Conservation (phyloP, 2,329 filamentous ascomycete genomes). For the Anthostomella pinea region DNA sequence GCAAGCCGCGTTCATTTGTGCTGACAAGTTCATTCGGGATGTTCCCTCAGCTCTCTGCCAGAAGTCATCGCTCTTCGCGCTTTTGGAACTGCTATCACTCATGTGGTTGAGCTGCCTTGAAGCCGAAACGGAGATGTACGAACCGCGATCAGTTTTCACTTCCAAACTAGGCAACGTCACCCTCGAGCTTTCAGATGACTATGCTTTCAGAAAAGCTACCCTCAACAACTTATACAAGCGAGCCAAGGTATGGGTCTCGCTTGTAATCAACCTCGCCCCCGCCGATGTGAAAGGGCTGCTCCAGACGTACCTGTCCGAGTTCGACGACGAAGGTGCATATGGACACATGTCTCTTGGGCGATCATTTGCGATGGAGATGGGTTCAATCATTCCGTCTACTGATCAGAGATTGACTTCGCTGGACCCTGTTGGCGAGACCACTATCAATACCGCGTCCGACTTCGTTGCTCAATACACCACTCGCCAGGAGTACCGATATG, state of each 20-base stretch:
- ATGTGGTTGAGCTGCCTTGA: constrained; percentile 97
- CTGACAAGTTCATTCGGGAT: constrained; percentile 79
- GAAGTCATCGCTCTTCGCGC: constrained; percentile 83
- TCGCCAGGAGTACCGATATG: constrained; percentile 90
- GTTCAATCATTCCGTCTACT: constrained; percentile 77
- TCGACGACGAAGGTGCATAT: constrained; percentile 85
- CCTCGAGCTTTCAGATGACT: constrained; percentile 92
- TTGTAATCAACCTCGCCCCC: constrained; percentile 79
- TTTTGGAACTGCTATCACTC: constrained; percentile 86
- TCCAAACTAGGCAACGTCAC: constrained; percentile 76
- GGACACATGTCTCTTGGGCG: constrained; percentile 89
- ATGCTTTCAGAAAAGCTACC: constrained; percentile 75
- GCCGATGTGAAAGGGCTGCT: constrained; percentile 92
- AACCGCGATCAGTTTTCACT: constrained; percentile 76
- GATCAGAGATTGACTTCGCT: constrained; percentile 85
- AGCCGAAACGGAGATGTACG: constrained; percentile 89
- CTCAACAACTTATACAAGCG: constrained; percentile 73
- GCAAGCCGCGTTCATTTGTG: constrained; percentile 76
- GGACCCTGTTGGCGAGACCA: constrained; percentile 67
- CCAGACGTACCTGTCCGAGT: constrained; percentile 94
- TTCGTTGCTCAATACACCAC: constrained; percentile 97
- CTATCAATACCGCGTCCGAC: constrained; percentile 89
- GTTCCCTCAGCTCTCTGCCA: constrained; percentile 90
- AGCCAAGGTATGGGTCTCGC: constrained; percentile 76
- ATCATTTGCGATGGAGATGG: constrained; percentile 92